Evolutionary conservation across 345 rosid species (phyloP).

Genomic region (Clausena lansium): DNA sequence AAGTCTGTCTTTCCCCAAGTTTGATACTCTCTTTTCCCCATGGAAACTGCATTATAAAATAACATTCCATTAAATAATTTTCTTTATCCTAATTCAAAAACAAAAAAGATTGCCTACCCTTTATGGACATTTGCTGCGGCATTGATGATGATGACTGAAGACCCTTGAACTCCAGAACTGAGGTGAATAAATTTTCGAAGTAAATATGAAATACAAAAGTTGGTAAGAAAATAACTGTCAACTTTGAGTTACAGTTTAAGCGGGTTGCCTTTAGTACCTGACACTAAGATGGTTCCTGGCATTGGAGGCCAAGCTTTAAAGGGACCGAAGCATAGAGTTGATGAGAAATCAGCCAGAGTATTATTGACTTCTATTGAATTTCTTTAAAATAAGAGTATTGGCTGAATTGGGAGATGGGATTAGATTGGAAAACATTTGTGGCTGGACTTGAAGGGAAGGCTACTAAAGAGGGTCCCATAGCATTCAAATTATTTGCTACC

Average conservation of each 20-base stretch:
- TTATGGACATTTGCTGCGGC: constrained; percentile 46
- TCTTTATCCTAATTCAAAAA: not conserved
- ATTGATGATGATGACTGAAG: constrained; percentile 43
- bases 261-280: constrained; percentile 46
- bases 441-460: constrained; percentile 35
- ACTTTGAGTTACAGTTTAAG: constrained; percentile 20
- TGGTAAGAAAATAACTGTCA: not conserved
- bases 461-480: constrained; percentile 40
- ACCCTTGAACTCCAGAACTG: constrained; percentile 62
- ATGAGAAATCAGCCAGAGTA: not conserved
- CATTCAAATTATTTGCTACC: not conserved
- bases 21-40: constrained; percentile 74
- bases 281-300: constrained; percentile 93
- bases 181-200: constrained; percentile 5
- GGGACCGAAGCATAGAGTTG: not conserved
- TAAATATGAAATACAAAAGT: constrained; percentile 4
- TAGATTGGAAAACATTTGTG: constrained; percentile 51
- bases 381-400: constrained; percentile 17
- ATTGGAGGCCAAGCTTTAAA: constrained; percentile 29
- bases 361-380: not conserved
- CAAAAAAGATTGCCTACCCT: constrained; percentile 44
- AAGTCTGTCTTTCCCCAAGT: constrained; percentile 65
- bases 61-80: not conserved
- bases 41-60: constrained; percentile 53
- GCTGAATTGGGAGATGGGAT: constrained; percentile 13